Evolutionary conservation across 1,139 yeast genomes (phyloP).

Genomic region (Hyphopichia fennica): DNA sequence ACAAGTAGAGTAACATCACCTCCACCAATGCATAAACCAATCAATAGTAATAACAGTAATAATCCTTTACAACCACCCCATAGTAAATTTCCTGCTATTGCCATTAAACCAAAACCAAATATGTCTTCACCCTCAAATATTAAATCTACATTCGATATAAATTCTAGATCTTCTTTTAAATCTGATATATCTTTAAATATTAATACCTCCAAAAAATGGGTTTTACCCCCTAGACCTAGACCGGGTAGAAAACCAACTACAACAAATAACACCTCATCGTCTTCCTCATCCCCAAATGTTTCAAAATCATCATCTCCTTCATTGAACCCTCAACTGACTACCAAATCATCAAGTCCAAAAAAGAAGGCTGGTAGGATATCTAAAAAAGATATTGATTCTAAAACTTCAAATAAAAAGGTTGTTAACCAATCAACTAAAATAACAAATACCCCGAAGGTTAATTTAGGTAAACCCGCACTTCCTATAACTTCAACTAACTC

Average conservation of each 20-base stretch:
- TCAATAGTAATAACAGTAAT: slow-evolving; percentile 3
- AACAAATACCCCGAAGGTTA: too few relatives aligned
- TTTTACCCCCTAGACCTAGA: slow-evolving; percentile 63
- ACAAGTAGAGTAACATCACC: not conserved
- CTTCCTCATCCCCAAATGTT: not conserved
- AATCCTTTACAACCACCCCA: not conserved
- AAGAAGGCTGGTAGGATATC: too few relatives aligned
- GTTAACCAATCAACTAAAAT: too few relatives aligned
- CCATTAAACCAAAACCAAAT: slow-evolving; percentile 36
- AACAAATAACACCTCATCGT: slow-evolving; percentile 1
- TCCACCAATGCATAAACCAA: not conserved
- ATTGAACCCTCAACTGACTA: too few relatives aligned
- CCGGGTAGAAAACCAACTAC: slow-evolving; percentile 54
- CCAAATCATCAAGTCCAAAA: too few relatives aligned
- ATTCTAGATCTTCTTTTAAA: slow-evolving; percentile 13
- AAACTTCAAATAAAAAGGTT: too few relatives aligned
- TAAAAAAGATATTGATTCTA: too few relatives aligned
- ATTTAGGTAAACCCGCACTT: not conserved
- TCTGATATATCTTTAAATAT: slow-evolving; percentile 27
- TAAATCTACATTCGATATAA: slow-evolving; percentile 16
- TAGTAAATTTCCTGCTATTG: slow-evolving; percentile 39
- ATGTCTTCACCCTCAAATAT: slow-evolving; percentile 14
- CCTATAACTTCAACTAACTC: slow-evolving; percentile 5
- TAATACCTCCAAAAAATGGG: slow-evolving; percentile 61
- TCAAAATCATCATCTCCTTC: not conserved